Conservation (phyloP, 495 filamentous ascomycete species). For the Trichoderma orchidacearum region DNA sequence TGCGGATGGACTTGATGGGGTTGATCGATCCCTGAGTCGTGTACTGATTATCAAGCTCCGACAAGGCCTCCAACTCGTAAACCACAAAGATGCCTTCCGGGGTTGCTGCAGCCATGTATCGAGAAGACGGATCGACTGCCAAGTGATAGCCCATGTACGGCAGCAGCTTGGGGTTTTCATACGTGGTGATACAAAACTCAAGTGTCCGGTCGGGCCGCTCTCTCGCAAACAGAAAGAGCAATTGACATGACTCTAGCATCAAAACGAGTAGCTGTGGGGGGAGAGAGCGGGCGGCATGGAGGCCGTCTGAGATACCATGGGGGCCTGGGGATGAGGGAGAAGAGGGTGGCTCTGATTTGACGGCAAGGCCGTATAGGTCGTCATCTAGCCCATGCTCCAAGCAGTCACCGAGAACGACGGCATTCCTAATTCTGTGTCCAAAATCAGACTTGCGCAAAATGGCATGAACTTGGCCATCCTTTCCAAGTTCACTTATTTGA, state of each 20-base stretch:
- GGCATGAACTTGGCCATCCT: constrained; percentile 53
- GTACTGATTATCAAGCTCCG: constrained; percentile 28
- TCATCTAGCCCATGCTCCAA: constrained; percentile 9
- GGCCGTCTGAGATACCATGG: constrained; percentile 1
- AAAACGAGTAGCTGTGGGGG: constrained; percentile 70
- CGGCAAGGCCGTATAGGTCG: not conserved
- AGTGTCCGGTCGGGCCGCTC: constrained; percentile 24
- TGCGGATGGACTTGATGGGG: constrained; percentile 35
- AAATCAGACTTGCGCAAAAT: constrained; percentile 64
- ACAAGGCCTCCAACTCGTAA: constrained; percentile 43
- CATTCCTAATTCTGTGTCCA: constrained; percentile 52
- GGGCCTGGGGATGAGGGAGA: not conserved
- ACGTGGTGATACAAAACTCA: constrained; percentile 46
- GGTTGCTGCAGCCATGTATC: constrained; percentile 31
- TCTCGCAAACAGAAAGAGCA: constrained; percentile 57
- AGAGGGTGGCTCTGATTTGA: not conserved
- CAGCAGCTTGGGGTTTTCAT: constrained; percentile 37
- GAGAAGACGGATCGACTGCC: constrained; percentile 61
- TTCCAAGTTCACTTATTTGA: constrained; percentile 53
- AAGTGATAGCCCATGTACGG: constrained; percentile 55
- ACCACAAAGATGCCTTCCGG: constrained; percentile 35
- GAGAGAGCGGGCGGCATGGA: constrained; percentile 14
- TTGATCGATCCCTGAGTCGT: constrained; percentile 15
- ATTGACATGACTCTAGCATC: constrained; percentile 51
- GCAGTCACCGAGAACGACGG: constrained; percentile 40